Conservation (phyloP, 148 eudicot species). For the Mesembryanthemum crystallinum region DNA sequence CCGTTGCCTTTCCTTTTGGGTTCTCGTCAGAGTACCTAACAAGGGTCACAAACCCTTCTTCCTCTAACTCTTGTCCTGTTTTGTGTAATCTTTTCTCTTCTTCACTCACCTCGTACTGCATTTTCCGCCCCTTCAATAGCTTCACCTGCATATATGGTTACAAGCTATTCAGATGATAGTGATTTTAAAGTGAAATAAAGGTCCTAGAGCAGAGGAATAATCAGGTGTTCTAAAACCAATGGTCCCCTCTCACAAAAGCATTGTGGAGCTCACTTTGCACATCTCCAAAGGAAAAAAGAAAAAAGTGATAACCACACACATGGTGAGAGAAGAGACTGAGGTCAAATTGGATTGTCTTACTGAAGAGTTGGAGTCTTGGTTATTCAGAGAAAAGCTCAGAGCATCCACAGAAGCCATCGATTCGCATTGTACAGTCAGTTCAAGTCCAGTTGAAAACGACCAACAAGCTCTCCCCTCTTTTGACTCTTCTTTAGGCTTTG, state of each 20-base stretch:
- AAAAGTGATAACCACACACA: no score
- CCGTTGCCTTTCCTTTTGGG: constrained; percentile 85
- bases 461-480: constrained; percentile 59
- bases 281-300: no score
- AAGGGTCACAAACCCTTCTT: constrained; percentile 68
- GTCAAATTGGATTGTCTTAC: constrained; percentile 30
- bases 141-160: constrained; percentile 44
- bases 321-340: no score
- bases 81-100: constrained; percentile 18
- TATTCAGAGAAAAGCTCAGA: constrained; percentile 42
- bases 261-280: no score
- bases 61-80: constrained; percentile 25
- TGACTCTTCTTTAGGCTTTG: constrained; percentile 63
- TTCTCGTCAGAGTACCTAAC: constrained; percentile 71
- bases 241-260: no score
- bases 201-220: no score
- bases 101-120: constrained; percentile 56
- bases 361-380: constrained; percentile 37
- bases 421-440: constrained; percentile 52
- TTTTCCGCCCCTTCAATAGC: constrained; percentile 61
- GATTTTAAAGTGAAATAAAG: not conserved
- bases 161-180: not conserved
- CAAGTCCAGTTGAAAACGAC: constrained; percentile 72
- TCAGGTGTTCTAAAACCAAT: no score
- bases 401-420: constrained; percentile 35